Base-by-base conservation (phyloP, 2,329 filamentous ascomycete genomes). In the Neofusicoccum laricinum region DNA sequence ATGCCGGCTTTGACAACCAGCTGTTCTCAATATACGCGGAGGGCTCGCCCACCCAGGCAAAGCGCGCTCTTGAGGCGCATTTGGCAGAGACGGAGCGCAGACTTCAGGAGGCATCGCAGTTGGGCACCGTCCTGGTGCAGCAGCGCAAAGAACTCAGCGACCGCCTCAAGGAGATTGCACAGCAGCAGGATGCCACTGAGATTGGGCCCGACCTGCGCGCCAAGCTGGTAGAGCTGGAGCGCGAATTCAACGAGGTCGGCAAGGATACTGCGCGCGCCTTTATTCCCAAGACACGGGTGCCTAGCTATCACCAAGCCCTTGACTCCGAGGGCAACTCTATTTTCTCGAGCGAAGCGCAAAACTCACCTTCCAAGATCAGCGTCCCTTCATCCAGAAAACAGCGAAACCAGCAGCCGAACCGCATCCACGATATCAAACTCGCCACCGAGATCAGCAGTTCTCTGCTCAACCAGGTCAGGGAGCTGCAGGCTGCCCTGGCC, bases 381-480 rank as follows among this genome's bases (percentile, higher is more conserved):
- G 91, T 95, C 8, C 93, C 93, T 1, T 94, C 91, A 69, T 74
- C 72, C 4, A 87, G 94, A 69, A 95, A 93, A 75, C 86, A 95
- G 74, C 87, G 95, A 64, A 98, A 98, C 70, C 94, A 97, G 74
- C 91, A 92, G 2, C 86, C 90, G 10, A 95, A 89, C 73, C 88
- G 93, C 59, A 89, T 96, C 12, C 93, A 98, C 75, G 95, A 99
- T 73, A 96, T 99, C 73, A 93, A 97, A 71, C 96, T 99, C 73
- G 95, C 94, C n/a, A 93, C 95, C 58, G 94, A 99, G 74, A 97
- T 99, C 71, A 97, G 93, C 73, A 97, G 92, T 5, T 97, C 93
- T 1, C 83, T 99, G 59, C 89, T 99, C 59, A 88, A 90, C n/a
- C 95, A 98, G 79, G 91, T 99, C 58, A 90, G 95, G 67, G 93